A percentile compares a stretch with the other conserved stretches of the same genome.
Conservation (phyloP, 331 rosid species). For the Acacia concinna region DNA sequence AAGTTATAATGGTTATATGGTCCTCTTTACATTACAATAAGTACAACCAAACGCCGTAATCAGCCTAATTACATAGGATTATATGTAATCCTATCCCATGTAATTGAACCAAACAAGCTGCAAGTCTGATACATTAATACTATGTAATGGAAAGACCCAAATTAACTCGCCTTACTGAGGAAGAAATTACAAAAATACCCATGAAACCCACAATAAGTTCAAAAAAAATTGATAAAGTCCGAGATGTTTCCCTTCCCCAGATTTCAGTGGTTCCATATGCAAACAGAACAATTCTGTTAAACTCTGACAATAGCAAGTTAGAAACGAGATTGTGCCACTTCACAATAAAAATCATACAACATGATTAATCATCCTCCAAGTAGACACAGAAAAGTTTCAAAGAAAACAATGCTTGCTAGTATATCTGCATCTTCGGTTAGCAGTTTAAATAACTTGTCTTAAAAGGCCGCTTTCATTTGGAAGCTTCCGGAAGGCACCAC, state of each 20-base stretch:
- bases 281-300: background rate
- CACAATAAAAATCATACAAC: background rate
- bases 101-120: too few species aligned
- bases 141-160: background rate
- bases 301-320: background rate
- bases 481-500: constrained; percentile 13
- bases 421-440: background rate
- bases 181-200: background rate
- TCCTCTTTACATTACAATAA: too few species aligned
- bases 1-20: too few species aligned
- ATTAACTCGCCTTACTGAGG: background rate
- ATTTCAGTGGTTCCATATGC: background rate
- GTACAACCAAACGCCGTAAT: too few species aligned
- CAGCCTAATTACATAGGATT: too few species aligned
- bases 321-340: background rate
- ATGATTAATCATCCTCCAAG: background rate
- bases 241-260: background rate
- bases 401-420: background rate
- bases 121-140: too few species aligned
- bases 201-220: background rate
- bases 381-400: background rate
- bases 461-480: background rate
- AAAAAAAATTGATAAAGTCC: background rate
- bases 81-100: too few species aligned
- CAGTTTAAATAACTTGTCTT: background rate